Base-by-base conservation (phyloP, 192 early-diverging fungal species). In the Chytriomyces confervae region DNA sequence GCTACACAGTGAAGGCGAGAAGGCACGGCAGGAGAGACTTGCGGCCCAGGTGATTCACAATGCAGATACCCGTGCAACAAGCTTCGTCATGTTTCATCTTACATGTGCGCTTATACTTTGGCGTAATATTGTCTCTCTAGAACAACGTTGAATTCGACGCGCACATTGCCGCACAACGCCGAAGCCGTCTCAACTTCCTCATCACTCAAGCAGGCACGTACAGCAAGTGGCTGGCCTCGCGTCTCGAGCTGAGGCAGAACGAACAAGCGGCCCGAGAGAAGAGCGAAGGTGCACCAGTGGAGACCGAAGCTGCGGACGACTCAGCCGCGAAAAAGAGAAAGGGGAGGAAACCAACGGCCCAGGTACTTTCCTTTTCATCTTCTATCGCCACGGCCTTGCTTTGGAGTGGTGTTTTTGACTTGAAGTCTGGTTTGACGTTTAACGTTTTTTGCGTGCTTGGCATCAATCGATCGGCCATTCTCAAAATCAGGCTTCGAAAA, bases 141-240 rank as follows among this genome's bases (percentile, higher is more conserved):
- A 49, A 18, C 50, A 72, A 77, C 66, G 73, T 72, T 10, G 57
- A 83, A 83, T 87, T 79, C 62, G 63, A 79, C 62, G 77, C 72
- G 62, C 48, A 65, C 66, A 70, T 76, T 48, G 72, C 57, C 47
- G 83, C 87, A 48, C 88, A 93, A 72, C 85, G 92, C 20, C 84
- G 91, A 75, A 89, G 93, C 74, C 89, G 94, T 24, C 84, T 95
- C 10, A 86, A 93, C 69, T 93, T 93, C 76, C 85, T 96, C 69
- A 83, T 97, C 5, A 92, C 93, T 78, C 92, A 92, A 76, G 94
- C 95, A 0, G 88, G 93, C 3, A 88, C 92, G 0, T 97, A 95
- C 80, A 91, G 91, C 50, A 87, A 86, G 44, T 94, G 95, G 78
- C 82, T 97, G 3, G 88, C 90, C 1, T 78, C 88, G n/a, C 91